These are phyloP conservation scores for Echium plantagineum DNA, from an alignment of 257 asterid species.

Conservation along the genomic window DNA sequence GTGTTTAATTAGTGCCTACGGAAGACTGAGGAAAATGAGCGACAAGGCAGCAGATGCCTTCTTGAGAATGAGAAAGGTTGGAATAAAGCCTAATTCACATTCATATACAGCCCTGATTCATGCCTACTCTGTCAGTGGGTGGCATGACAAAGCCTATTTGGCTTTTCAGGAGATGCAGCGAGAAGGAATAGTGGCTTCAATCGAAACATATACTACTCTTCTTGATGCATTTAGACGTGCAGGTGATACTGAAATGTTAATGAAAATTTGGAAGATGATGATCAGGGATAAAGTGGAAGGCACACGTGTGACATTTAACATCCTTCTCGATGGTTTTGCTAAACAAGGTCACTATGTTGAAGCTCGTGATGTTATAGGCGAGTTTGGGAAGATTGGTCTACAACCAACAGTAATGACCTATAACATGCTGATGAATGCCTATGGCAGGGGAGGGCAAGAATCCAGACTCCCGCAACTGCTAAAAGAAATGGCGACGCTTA, in stretches of 20 bases:
- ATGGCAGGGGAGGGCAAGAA: slow-evolving; percentile 83
- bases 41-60: slow-evolving; percentile 87
- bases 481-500: slow-evolving; percentile 77
- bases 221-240: slow-evolving; percentile 81
- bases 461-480: slow-evolving; percentile 74
- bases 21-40: slow-evolving; percentile 69
- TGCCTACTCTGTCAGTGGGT: slow-evolving; percentile 59
- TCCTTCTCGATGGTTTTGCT: slow-evolving; percentile 78
- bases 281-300: slow-evolving; percentile 45
- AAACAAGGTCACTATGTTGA: slow-evolving; percentile 72
- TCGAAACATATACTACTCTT: slow-evolving; percentile 76
- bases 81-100: slow-evolving; percentile 75
- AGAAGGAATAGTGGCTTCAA: slow-evolving; percentile 67
- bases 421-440: slow-evolving; percentile 85
- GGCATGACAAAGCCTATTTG: slow-evolving; percentile 76
- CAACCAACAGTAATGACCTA: slow-evolving; percentile 85
- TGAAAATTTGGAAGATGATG: slow-evolving; percentile 85
- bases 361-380: slow-evolving; percentile 72
- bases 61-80: slow-evolving; percentile 67
- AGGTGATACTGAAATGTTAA: slow-evolving; percentile 71
- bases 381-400: slow-evolving; percentile 73
- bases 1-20: slow-evolving; percentile 81
- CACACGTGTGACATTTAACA: slow-evolving; percentile 71
- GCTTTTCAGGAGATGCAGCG: slow-evolving; percentile 64
- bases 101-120: slow-evolving; percentile 89